Evolutionary conservation across 768 basidiomycete genomes (phyloP).

Genomic region (Pleurotus platypus): DNA sequence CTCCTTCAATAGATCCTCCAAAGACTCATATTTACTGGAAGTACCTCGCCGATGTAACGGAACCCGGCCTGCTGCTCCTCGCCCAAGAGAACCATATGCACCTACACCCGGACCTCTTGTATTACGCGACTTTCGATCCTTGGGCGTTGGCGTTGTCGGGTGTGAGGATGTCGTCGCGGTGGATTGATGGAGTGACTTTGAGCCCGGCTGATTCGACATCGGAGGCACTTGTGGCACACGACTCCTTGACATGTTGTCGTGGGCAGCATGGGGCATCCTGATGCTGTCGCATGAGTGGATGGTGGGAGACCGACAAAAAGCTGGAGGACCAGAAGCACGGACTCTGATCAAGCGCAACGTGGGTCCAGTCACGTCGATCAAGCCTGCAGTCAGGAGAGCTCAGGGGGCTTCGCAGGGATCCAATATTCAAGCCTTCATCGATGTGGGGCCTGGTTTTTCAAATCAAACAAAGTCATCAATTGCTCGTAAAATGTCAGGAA

Average conservation of each 20-base stretch:
- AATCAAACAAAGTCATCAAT: too few relatives aligned
- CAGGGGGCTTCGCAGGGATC: too few relatives aligned
- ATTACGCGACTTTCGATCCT: background rate
- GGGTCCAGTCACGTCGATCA: too few relatives aligned
- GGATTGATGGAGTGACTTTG: background rate
- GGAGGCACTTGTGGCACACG: background rate
- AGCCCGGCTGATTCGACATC: background rate
- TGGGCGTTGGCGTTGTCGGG: background rate
- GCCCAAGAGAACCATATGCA: background rate
- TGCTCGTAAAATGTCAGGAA: too few relatives aligned
- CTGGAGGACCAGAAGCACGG: background rate
- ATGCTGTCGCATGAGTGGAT: background rate
- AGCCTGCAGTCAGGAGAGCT: too few relatives aligned
- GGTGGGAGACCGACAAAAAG: background rate
- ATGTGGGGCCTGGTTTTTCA: too few relatives aligned
- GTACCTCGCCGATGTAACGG: conserved; percentile 77
- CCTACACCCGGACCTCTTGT: background rate
- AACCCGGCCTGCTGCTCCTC: conserved; percentile 41
- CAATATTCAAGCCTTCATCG: too few relatives aligned
- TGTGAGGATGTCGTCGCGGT: background rate
- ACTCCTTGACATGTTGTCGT: background rate
- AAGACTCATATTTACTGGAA: conserved; percentile 75
- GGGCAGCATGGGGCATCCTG: background rate
- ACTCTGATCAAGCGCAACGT: background rate
- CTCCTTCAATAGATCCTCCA: conserved; percentile 83